phyloP scores from a whole-genome alignment of 2,329 filamentous ascomycete genomes.

The Xylaria sp. region DNA sequence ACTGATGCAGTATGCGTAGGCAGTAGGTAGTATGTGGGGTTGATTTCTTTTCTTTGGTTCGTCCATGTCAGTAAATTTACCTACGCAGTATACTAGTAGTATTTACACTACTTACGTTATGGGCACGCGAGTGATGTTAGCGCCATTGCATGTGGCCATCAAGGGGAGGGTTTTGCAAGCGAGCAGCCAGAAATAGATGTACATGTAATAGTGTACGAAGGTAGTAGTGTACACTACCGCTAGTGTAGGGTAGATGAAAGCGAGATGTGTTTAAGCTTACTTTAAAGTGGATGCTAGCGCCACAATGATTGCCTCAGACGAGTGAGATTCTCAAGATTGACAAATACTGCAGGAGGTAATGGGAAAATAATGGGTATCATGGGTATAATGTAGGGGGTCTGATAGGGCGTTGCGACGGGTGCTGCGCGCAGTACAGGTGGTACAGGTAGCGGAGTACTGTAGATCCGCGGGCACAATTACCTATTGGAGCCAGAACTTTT shows the following conservation, averaged over 20 bases:
- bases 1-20: not conserved
- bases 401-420: too few relatives aligned
- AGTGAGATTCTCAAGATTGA: slow-evolving; percentile 25
- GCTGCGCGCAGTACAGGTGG: too few relatives aligned
- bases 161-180: slow-evolving; percentile 11
- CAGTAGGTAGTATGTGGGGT: not conserved
- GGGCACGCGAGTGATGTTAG: not conserved
- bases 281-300: slow-evolving; percentile 22
- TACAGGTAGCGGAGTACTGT: not conserved
- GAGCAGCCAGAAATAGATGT: slow-evolving; percentile 30
- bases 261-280: slow-evolving; percentile 35
- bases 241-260: slow-evolving; percentile 15
- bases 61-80: not conserved
- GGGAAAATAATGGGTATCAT: slow-evolving; percentile 14
- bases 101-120: slow-evolving; percentile 6
- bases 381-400: slow-evolving; percentile 11
- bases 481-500: slow-evolving; percentile 21
- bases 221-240: too few relatives aligned
- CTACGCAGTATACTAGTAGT: not conserved
- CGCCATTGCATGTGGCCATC: not conserved
- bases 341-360: slow-evolving; percentile 32
- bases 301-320: slow-evolving; percentile 15
- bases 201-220: too few relatives aligned
- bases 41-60: not conserved
- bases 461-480: slow-evolving; percentile 26